phyloP scores from a whole-genome alignment of 208 protist genomes.

The Tritrichomonas musculus region DNA sequence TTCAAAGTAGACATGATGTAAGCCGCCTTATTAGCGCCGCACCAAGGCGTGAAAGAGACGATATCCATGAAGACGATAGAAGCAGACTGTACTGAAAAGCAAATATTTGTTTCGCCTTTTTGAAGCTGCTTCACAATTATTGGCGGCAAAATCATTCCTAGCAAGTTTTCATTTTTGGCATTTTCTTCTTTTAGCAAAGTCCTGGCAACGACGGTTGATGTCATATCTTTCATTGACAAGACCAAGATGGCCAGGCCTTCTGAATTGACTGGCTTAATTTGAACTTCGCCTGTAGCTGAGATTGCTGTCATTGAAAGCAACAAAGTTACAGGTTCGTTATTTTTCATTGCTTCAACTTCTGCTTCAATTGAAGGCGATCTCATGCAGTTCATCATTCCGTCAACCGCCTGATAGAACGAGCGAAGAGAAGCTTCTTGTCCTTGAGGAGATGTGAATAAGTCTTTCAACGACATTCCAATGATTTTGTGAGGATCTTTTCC shows the following conservation, averaged over 20 bases:
- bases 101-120: background rate
- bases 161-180: background rate
- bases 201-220: background rate
- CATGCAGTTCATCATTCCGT: background rate
- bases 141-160: background rate
- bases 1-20: background rate
- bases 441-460: background rate
- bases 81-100: background rate
- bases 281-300: background rate
- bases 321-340: background rate
- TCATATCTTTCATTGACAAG: background rate
- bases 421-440: background rate
- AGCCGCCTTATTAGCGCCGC: background rate
- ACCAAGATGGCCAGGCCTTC: background rate
- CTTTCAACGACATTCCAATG: background rate
- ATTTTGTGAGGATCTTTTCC: background rate
- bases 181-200: background rate
- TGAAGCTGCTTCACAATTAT: background rate
- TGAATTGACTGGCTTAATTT: background rate
- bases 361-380: background rate
- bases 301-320: background rate
- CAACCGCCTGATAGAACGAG: background rate
- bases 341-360: background rate
- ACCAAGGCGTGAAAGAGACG: background rate
- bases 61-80: slow-evolving; percentile 30